phyloP scores from a whole-genome alignment of 192 early-diverging fungal species.

The Entomortierella lignicola region DNA sequence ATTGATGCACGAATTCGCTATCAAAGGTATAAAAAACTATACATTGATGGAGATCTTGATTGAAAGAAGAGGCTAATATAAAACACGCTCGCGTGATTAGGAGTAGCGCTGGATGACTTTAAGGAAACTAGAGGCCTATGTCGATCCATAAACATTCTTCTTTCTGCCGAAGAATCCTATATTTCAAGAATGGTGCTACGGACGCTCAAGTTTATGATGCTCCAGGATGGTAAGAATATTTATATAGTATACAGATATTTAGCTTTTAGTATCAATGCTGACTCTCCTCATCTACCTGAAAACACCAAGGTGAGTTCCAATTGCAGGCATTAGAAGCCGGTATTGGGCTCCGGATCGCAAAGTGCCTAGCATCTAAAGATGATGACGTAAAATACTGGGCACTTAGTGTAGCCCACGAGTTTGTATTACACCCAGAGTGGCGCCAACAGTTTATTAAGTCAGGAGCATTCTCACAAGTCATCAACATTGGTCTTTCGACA shows the following conservation, averaged over 20 bases:
- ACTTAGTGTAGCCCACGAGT: conserved; percentile 59
- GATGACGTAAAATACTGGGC: conserved; percentile 84
- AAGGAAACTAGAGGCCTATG: conserved; percentile 68
- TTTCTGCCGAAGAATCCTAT: conserved; percentile 70
- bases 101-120: conserved; percentile 71
- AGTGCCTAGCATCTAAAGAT: conserved; percentile 70
- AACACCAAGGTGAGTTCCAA: conserved; percentile 60
- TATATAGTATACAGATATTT: background rate
- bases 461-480: conserved; percentile 33
- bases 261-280: background rate
- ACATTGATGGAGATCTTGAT: conserved; percentile 9
- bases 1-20: conserved; percentile 81
- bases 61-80: background rate
- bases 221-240: conserved; percentile 63
- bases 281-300: background rate
- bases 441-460: conserved; percentile 46
- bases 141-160: conserved; percentile 65
- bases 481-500: conserved; percentile 32
- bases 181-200: conserved; percentile 79
- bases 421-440: conserved; percentile 39
- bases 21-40: conserved; percentile 59
- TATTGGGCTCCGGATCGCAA: conserved; percentile 70
- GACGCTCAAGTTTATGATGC: conserved; percentile 75
- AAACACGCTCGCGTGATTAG: conserved; percentile 21
- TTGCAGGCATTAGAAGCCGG: conserved; percentile 70